These are phyloP conservation scores for Trichomonas tenax DNA, from an alignment of 208 protist genomes.

Conservation along the genomic window DNA sequence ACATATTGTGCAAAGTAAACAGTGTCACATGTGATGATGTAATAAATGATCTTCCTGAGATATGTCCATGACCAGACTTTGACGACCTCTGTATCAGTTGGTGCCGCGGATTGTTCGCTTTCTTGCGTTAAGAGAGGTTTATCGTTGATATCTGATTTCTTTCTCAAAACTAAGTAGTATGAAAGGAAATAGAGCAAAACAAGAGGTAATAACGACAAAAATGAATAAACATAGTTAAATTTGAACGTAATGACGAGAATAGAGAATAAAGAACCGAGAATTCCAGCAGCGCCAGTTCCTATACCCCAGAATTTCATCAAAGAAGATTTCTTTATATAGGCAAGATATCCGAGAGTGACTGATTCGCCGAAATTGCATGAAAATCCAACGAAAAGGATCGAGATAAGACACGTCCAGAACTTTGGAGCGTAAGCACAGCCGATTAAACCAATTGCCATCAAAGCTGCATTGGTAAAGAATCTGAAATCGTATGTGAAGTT, in stretches of 20 bases:
- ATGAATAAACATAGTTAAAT: background rate
- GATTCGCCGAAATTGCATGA: constrained; percentile 15
- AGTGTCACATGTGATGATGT: background rate
- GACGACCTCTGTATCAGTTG: background rate
- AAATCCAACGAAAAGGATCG: background rate
- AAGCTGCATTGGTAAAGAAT: background rate
- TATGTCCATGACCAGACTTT: background rate
- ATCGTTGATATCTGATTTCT: background rate
- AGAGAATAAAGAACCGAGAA: background rate
- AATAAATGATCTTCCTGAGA: background rate
- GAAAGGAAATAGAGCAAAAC: background rate
- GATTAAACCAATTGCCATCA: background rate
- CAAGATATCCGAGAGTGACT: background rate
- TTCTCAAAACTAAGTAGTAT: background rate
- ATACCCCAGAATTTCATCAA: background rate
- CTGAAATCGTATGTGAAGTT: background rate
- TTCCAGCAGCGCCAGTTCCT: background rate
- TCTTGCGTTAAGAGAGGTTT: background rate
- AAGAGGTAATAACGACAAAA: background rate
- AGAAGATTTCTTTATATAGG: background rate
- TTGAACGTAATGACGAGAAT: background rate
- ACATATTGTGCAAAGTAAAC: constrained; percentile 1
- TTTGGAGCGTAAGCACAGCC: background rate
- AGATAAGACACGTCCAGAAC: background rate
- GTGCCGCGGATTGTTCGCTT: background rate